Evolutionary conservation across 352 stramenopile species (phyloP), one percentile per base, ranked within the genome.

Genomic region (Phytophthora tubulina): DNA sequence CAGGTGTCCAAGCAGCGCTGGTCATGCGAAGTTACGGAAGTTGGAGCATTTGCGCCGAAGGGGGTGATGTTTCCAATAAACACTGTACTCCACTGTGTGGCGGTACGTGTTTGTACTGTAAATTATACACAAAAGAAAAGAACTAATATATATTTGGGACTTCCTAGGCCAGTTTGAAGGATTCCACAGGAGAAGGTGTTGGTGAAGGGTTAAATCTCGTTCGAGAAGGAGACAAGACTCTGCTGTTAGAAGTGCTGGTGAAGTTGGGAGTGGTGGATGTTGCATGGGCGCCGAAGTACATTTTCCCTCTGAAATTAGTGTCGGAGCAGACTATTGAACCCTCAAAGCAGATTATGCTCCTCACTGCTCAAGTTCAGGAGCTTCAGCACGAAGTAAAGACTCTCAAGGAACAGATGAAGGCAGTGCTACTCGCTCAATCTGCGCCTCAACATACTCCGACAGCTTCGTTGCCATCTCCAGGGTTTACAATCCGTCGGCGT

Each of bases 321-420:
- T 7, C 44, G 13, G 33, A 41, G 36, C 6, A 54, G n/a, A 6
- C 33, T 60, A 4, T 32, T 3, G 9, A 60, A 6, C 10, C 13
- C 5, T 31, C 48, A 7, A 32, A 57, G 4, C 55, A 53, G 35
- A 58, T 73, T 54, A 15, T 38, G 33, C 0, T 49, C 9, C 59
- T 70, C 8, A 70, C 52, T 30, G 31, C 53, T 32, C 71, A 52
- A 63, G 70, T 77, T 38, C 32, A 61, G n/a, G 53, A 74, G 33
- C 70, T 78, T 52, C 70, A 72, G 27, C 32, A 68, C n/a, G 66
- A 78, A 62, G 67, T 78, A 9, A 64, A 60, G 48, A 46, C 32
- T 2, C 54, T 75, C 30, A 75, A 75, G 60, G 49, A 63, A 36
- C 71, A 78, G 38, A 64, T 78, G 59, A 51, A 67, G 11, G 42